These are phyloP conservation scores for Pythium vanterpoolii DNA, from an alignment of 352 stramenopile species.

Conservation along the genomic window DNA sequence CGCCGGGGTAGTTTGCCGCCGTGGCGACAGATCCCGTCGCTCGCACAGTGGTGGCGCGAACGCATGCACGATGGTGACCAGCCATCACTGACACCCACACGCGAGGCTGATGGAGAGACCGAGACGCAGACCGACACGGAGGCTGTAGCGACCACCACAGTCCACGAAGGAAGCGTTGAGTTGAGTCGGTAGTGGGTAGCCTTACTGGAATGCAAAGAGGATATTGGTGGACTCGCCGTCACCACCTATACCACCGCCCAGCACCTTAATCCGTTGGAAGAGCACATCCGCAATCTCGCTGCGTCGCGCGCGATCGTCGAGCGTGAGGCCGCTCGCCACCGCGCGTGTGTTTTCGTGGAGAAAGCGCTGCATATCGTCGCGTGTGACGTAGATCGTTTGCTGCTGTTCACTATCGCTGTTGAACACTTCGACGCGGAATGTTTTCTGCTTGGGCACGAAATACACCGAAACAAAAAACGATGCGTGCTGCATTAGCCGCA, in stretches of 20 bases:
- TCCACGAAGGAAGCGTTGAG: not conserved
- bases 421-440: conserved; percentile 75
- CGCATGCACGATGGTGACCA: conserved; percentile 19
- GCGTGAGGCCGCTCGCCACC: conserved; percentile 6
- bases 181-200: not conserved
- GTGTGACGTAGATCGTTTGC: conserved; percentile 72
- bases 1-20: conserved; percentile 16
- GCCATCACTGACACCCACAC: not conserved
- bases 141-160: too few species aligned
- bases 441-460: conserved; percentile 52
- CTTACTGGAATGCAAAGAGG: conserved; percentile 64
- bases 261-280: conserved; percentile 58
- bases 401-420: conserved; percentile 77
- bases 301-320: conserved; percentile 29
- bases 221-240: conserved; percentile 38
- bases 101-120: not conserved
- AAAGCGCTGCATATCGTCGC: conserved; percentile 53
- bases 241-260: conserved; percentile 22
- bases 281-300: conserved; percentile 53
- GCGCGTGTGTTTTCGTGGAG: conserved; percentile 48
- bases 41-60: conserved; percentile 77
- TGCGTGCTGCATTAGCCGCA: conserved; percentile 51
- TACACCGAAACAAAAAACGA: conserved; percentile 78
- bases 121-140: not conserved
- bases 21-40: conserved; percentile 67